These are phyloP conservation scores for Eucalyptus decipiens DNA, from an alignment of 345 rosid species.

Conservation along the genomic window DNA sequence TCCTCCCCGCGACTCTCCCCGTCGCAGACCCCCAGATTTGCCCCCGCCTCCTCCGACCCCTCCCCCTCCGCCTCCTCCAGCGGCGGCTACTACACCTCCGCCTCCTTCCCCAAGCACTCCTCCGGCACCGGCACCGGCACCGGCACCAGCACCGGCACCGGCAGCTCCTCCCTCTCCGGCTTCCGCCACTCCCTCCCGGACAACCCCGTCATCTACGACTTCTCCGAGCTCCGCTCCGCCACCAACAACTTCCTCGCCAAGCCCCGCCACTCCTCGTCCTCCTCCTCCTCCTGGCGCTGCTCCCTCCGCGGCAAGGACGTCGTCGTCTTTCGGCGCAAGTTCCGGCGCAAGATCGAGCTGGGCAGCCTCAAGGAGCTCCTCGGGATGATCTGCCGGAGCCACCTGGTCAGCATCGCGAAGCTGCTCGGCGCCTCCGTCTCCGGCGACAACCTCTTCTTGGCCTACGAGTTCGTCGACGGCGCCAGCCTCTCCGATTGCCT, in stretches of 20 bases:
- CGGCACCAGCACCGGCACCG: neutral
- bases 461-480: constrained; percentile 58
- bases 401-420: constrained; percentile 53
- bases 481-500: constrained; percentile 56
- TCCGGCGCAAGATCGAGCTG: constrained; percentile 33
- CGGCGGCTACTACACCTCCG: neutral
- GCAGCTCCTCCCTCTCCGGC: constrained; percentile 49
- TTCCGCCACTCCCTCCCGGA: constrained; percentile 60
- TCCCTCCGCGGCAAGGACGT: constrained; percentile 46
- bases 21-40: neutral
- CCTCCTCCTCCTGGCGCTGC: constrained; percentile 70
- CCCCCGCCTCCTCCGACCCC: neutral
- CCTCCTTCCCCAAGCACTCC: neutral
- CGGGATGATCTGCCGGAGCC: constrained; percentile 53
- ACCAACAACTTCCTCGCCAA: constrained; percentile 82
- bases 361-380: constrained; percentile 34
- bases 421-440: constrained; percentile 68
- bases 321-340: constrained; percentile 64
- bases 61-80: neutral
- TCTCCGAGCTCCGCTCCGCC: constrained; percentile 73
- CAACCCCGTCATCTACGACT: constrained; percentile 61
- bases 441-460: constrained; percentile 61
- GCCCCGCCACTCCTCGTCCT: constrained; percentile 43
- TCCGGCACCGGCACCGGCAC: neutral
- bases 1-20: neutral